Percentiles rank a stretch among this genome's conserved stretches.
phyloP scores from a whole-genome alignment of 495 filamentous ascomycete species.

The Bombardia bombarda region DNA sequence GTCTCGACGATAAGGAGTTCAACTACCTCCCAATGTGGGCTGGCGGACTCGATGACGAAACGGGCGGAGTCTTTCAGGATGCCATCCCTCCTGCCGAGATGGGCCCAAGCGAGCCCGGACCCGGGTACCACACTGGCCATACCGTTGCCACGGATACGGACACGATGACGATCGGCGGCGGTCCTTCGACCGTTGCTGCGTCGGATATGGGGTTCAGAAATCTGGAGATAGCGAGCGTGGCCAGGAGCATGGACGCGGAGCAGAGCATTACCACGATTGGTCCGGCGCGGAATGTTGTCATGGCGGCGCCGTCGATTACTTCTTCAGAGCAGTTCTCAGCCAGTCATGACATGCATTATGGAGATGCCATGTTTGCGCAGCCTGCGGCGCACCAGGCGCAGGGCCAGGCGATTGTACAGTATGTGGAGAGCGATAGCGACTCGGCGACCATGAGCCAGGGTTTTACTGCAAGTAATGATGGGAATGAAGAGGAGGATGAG shows the following conservation, averaged over 20 bases:
- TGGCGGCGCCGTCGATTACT: slow-evolving; percentile 2
- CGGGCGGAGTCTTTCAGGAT: slow-evolving; percentile 36
- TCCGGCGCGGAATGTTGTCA: slow-evolving; percentile 2
- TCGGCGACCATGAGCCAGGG: neutral
- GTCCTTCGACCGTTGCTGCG: slow-evolving; percentile 6
- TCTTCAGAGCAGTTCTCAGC: slow-evolving; percentile 13
- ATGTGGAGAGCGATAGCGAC: slow-evolving; percentile 7
- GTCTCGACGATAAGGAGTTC: slow-evolving; percentile 29
- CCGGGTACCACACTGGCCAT: slow-evolving; percentile 34
- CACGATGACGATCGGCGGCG: neutral
- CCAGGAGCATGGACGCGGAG: slow-evolving; percentile 19
- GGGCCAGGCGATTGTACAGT: slow-evolving; percentile 13
- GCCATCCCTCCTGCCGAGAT: slow-evolving; percentile 29
- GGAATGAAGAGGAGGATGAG: slow-evolving; percentile 9
- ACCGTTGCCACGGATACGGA: slow-evolving; percentile 16
- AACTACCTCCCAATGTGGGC: slow-evolving; percentile 40
- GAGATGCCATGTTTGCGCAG: slow-evolving; percentile 12
- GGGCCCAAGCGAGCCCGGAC: slow-evolving; percentile 36
- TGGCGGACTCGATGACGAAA: slow-evolving; percentile 37
- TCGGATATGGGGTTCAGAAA: slow-evolving; percentile 16
- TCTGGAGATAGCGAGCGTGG: slow-evolving; percentile 10
- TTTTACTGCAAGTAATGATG: neutral
- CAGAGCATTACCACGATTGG: slow-evolving; percentile 16
- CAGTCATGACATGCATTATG: slow-evolving; percentile 10
- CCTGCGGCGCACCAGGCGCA: slow-evolving; percentile 19